Conservation (phyloP, 2,329 filamentous ascomycete genomes). For the Ilyonectria sp. region DNA sequence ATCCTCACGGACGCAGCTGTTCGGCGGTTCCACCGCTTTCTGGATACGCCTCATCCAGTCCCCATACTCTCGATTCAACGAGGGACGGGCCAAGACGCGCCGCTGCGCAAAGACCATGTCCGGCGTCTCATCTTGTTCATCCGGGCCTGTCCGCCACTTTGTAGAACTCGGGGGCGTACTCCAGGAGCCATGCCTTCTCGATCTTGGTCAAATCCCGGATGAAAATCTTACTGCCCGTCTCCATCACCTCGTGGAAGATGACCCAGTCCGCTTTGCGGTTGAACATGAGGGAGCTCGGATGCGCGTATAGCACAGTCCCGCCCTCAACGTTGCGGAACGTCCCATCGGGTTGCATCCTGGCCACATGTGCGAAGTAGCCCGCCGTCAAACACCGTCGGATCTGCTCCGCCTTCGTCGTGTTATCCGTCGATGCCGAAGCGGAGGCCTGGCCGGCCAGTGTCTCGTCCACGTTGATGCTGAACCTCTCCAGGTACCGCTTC, state of each 20-base stretch:
- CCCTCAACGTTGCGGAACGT: constrained; percentile 90
- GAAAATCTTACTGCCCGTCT: constrained; percentile 89
- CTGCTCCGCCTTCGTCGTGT: constrained; percentile 71
- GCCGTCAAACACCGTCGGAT: constrained; percentile 89
- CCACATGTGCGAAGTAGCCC: constrained; percentile 94
- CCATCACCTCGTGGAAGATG: constrained; percentile 93
- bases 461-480: constrained; percentile 81
- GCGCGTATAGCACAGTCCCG: constrained; percentile 83
- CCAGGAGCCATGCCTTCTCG: constrained; percentile 91
- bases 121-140: constrained; percentile 32
- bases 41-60: constrained; percentile 25
- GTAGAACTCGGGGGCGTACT: constrained; percentile 91
- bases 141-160: constrained; percentile 62
- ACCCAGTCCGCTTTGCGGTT: constrained; percentile 98
- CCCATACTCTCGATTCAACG: constrained; percentile 9
- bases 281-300: constrained; percentile 95
- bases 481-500: constrained; percentile 88
- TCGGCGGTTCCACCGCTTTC: constrained; percentile 41
- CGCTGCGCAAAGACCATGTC: constrained; percentile 8
- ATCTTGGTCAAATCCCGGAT: constrained; percentile 95
- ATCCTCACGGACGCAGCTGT: constrained; percentile 24
- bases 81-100: constrained; percentile 16
- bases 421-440: constrained; percentile 45
- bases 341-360: constrained; percentile 93
- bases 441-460: constrained; percentile 60